Conservation (phyloP, 345 rosid species). For the Brassica rapa region DNA sequence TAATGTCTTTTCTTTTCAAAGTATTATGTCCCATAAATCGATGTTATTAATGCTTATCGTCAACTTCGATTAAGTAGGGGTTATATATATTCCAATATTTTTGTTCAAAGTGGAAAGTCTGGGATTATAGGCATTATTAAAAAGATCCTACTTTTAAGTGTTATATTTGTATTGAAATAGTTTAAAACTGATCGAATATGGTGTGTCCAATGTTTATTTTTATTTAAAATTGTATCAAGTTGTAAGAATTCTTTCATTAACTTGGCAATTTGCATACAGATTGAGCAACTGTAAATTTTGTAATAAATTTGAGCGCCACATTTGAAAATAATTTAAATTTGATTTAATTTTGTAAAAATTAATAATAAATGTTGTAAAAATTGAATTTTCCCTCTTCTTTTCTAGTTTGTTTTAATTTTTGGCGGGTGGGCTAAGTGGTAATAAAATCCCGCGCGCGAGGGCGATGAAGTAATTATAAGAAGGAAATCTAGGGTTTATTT, state of each 20-base stretch:
- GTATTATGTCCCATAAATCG: slow-evolving; percentile 4
- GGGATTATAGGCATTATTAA: neutral
- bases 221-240: neutral
- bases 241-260: neutral
- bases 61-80: slow-evolving; percentile 25
- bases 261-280: slow-evolving; percentile 10
- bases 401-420: slow-evolving; percentile 11
- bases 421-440: slow-evolving; percentile 39
- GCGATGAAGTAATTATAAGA: neutral
- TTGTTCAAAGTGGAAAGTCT: neutral
- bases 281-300: neutral
- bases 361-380: neutral
- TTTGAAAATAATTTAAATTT: slow-evolving; percentile 7
- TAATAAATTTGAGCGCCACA: slow-evolving; percentile 15
- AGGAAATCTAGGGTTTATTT: slow-evolving; percentile 32
- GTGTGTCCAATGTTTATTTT: neutral
- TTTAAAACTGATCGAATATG: neutral
- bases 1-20: neutral
- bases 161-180: neutral
- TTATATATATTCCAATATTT: neutral
- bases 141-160: neutral
- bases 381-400: slow-evolving; percentile 23
- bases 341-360: neutral
- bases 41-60: slow-evolving; percentile 33
- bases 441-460: slow-evolving; percentile 35